A percentile compares a stretch with the other conserved stretches of the same genome.
Conservation (phyloP, 1,139 yeast species). For the Candida tunisiensis region DNA sequence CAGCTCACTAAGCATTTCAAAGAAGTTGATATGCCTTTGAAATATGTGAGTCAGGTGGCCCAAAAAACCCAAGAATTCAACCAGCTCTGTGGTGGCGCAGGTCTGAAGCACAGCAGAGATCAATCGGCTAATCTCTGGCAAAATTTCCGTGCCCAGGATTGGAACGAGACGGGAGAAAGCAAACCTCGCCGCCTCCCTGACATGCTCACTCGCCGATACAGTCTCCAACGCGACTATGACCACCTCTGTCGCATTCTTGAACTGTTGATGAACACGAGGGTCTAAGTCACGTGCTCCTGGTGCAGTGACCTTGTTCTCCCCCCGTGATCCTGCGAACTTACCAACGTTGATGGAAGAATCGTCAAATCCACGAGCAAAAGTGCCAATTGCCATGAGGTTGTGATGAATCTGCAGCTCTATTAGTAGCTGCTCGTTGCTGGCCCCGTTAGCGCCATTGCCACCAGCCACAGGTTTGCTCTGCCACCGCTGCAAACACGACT, state of each 20-base stretch:
- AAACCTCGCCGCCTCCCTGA: slow-evolving; percentile 77
- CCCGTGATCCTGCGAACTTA: slow-evolving; percentile 1
- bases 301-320: slow-evolving; percentile 14
- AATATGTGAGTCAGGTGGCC: slow-evolving; percentile 80
- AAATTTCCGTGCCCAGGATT: slow-evolving; percentile 38
- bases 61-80: slow-evolving; percentile 69
- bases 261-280: slow-evolving; percentile 26
- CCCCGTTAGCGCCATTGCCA: too few species aligned
- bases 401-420: slow-evolving; percentile 68
- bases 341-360: slow-evolving; percentile 11
- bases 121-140: slow-evolving; percentile 50
- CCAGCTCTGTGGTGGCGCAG: slow-evolving; percentile 46
- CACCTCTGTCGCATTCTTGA: slow-evolving; percentile 64
- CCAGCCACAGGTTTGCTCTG: too few species aligned
- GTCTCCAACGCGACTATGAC: slow-evolving; percentile 71
- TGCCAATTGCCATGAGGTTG: slow-evolving; percentile 74
- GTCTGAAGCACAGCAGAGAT: slow-evolving; percentile 60
- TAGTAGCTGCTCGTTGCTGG: slow-evolving; percentile 10
- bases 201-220: slow-evolving; percentile 44
- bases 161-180: slow-evolving; percentile 80
- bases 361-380: slow-evolving; percentile 73
- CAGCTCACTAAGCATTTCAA: slow-evolving; percentile 55
- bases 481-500: slow-evolving; percentile 20
- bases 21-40: slow-evolving; percentile 48
- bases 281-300: slow-evolving; percentile 10